Evolutionary conservation across 208 protist genomes (phyloP).

Genomic region (Crithidia brevicula): DNA sequence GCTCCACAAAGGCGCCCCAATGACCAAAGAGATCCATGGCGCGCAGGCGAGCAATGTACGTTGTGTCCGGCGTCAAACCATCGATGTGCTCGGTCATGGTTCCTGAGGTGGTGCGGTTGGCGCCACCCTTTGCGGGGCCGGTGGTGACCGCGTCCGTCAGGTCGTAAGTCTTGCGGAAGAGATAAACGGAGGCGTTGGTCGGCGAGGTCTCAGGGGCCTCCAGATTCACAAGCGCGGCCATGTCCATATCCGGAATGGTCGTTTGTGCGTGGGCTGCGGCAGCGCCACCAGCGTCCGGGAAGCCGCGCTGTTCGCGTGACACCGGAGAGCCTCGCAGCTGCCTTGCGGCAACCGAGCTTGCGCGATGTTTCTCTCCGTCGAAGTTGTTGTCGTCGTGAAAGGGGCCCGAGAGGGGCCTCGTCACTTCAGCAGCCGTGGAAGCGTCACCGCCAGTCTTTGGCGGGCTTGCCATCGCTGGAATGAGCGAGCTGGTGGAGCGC

Average conservation of each 20-base stretch:
- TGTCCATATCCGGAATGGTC: constrained; percentile 53
- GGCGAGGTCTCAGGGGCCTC: neutral
- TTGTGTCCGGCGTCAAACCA: constrained; percentile 57
- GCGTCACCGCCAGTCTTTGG: neutral
- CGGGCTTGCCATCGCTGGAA: neutral
- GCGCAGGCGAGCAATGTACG: constrained; percentile 69
- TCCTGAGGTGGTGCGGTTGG: constrained; percentile 1
- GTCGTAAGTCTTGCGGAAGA: constrained; percentile 37
- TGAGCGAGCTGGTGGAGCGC: constrained; percentile 15
- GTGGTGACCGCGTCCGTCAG: constrained; percentile 7
- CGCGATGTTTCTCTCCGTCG: no score
- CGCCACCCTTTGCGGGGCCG: neutral
- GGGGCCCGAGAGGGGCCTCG: no score
- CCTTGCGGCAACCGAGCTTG: no score
- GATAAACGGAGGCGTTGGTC: constrained; percentile 8
- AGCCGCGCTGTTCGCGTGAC: constrained; percentile 1
- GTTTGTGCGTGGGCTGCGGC: constrained; percentile 11
- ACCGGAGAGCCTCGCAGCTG: neutral
- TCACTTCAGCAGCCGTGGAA: neutral
- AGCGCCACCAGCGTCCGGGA: neutral
- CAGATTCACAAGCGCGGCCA: constrained; percentile 12
- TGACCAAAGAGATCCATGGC: constrained; percentile 75
- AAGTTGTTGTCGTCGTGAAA: no score
- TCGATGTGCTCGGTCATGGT: constrained; percentile 29
- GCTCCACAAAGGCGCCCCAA: constrained; percentile 80